Conservation (phyloP, 1,284 basidiomycete genomes). For the Cutaneotrichosporon dermatis region DNA sequence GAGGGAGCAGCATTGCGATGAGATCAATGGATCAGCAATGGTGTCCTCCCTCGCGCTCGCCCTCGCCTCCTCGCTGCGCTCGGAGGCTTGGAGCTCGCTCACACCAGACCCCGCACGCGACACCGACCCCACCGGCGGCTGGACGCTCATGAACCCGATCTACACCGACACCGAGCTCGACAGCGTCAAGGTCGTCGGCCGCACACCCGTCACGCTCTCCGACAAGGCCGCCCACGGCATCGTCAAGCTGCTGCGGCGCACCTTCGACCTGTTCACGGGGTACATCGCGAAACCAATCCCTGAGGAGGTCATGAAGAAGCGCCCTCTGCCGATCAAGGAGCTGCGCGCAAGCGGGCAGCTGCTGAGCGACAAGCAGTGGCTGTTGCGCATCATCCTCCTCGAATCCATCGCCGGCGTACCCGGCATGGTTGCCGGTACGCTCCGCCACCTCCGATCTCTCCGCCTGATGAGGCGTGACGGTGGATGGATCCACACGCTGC, state of each 20-base stretch:
- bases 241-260: conserved; percentile 53
- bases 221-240: conserved; percentile 69
- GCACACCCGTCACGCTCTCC: conserved; percentile 60
- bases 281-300: conserved; percentile 66
- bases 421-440: conserved; percentile 86
- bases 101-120: too few species aligned
- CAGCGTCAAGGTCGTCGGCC: conserved; percentile 62
- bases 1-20: too few species aligned
- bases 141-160: conserved; percentile 48
- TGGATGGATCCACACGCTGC: conserved; percentile 77
- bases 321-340: conserved; percentile 60
- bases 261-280: conserved; percentile 63
- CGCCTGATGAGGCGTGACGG: conserved; percentile 81
- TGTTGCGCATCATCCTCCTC: conserved; percentile 77
- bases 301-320: conserved; percentile 25
- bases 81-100: too few species aligned
- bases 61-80: too few species aligned
- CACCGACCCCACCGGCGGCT: conserved; percentile 6
- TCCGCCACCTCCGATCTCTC: conserved; percentile 75
- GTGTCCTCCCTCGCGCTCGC: too few species aligned
- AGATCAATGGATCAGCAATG: too few species aligned
- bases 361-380: conserved; percentile 70
- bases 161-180: conserved; percentile 47
- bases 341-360: conserved; percentile 67
- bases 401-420: conserved; percentile 90